Conservation (phyloP, 1,284 basidiomycete genomes). For the Sporisorium scitamineum region DNA sequence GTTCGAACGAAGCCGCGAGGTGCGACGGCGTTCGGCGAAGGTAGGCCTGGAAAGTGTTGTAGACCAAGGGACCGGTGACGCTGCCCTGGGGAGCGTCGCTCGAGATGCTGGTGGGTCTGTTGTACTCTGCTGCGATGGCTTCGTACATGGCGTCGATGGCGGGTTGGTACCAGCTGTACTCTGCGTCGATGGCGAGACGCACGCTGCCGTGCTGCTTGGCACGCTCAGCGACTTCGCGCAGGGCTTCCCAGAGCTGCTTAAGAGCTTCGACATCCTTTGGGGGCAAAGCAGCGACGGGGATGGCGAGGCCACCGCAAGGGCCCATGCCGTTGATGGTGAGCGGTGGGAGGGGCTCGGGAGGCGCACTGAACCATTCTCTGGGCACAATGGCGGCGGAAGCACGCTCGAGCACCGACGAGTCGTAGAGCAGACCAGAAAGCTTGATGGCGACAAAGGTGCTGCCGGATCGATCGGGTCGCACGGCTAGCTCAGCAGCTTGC, state of each 20-base stretch:
- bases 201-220: constrained; percentile 57
- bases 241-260: constrained; percentile 54
- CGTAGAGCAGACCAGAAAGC: constrained; percentile 58
- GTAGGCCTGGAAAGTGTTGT: constrained; percentile 65
- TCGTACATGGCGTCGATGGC: constrained; percentile 66
- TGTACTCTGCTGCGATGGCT: constrained; percentile 60
- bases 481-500: constrained; percentile 31
- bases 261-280: constrained; percentile 53
- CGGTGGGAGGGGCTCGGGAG: constrained; percentile 55
- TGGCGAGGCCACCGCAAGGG: constrained; percentile 55
- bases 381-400: constrained; percentile 59
- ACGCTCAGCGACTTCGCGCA: constrained; percentile 47
- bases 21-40: constrained; percentile 76
- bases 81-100: constrained; percentile 19
- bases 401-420: constrained; percentile 56
- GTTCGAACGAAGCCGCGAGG: constrained; percentile 77
- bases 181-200: constrained; percentile 60
- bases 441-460: constrained; percentile 64
- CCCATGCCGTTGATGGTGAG: constrained; percentile 47
- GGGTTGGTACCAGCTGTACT: constrained; percentile 63
- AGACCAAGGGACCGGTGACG: constrained; percentile 56
- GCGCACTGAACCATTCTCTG: constrained; percentile 57
- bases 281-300: constrained; percentile 53
- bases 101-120: constrained; percentile 27
- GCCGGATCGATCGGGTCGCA: constrained; percentile 46